Conservation (phyloP, 441 rosid genomes). For the Syzygium malaccense region DNA sequence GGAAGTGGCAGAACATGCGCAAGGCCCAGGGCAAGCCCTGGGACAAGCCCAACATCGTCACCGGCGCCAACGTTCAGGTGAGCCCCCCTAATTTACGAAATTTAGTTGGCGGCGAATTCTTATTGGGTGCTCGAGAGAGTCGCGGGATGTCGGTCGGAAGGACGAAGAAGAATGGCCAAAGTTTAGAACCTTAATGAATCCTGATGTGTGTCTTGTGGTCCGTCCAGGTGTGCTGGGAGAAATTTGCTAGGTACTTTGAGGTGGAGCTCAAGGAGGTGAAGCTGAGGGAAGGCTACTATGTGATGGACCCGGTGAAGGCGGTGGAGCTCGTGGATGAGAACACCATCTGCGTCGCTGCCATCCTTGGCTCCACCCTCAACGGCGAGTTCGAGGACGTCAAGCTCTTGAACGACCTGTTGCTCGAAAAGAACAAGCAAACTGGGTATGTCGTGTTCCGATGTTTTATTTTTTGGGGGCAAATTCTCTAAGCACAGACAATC, state of each 20-base stretch:
- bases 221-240: slow-evolving; percentile 89
- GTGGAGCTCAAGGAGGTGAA: slow-evolving; percentile 91
- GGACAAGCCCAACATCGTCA: slow-evolving; percentile 82
- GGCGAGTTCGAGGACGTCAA: slow-evolving; percentile 93
- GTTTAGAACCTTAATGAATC: background rate
- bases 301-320: slow-evolving; percentile 81
- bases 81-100: background rate
- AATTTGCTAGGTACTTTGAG: slow-evolving; percentile 89
- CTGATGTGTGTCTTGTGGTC: background rate
- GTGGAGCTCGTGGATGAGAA: slow-evolving; percentile 92
- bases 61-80: slow-evolving; percentile 89
- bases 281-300: slow-evolving; percentile 77
- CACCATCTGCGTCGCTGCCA: slow-evolving; percentile 90
- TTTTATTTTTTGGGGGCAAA: background rate
- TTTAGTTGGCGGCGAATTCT: background rate
- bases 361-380: slow-evolving; percentile 83
- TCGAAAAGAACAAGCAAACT: slow-evolving; percentile 60
- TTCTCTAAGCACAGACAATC: background rate
- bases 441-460: slow-evolving; percentile 29
- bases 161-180: background rate
- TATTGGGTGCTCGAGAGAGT: background rate
- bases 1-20: slow-evolving; percentile 13
- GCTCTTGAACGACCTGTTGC: slow-evolving; percentile 59
- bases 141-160: background rate
- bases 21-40: slow-evolving; percentile 64